A percentile compares a stretch with the other conserved stretches of the same genome.
Conservation (phyloP, 306 rosid genomes). For the Vigna reflexopilosa region DNA sequence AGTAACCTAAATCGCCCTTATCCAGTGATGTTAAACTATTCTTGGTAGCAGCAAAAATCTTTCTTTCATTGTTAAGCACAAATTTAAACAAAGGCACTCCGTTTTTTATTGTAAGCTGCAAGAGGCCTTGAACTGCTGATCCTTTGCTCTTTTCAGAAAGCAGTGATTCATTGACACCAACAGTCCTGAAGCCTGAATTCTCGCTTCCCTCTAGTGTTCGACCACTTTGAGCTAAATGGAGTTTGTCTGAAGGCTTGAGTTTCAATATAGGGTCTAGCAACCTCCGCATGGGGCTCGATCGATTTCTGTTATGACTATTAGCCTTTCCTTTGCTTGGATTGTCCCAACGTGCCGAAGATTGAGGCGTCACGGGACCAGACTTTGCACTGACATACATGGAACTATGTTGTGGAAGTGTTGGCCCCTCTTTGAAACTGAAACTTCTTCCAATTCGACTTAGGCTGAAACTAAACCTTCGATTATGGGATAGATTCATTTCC, state of each 20-base stretch:
- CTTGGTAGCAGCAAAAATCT: slow-evolving; percentile 70
- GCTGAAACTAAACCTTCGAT: slow-evolving; percentile 91
- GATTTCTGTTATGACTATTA: slow-evolving; percentile 59
- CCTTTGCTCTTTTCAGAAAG: slow-evolving; percentile 56
- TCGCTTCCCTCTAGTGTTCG: slow-evolving; percentile 50
- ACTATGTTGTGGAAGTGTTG: slow-evolving; percentile 55
- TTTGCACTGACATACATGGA: slow-evolving; percentile 60
- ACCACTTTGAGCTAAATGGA: slow-evolving; percentile 52
- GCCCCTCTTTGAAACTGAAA: slow-evolving; percentile 88
- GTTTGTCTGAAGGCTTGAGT: slow-evolving; percentile 59
- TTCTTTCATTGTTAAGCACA: slow-evolving; percentile 66
- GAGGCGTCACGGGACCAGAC: slow-evolving; percentile 82
- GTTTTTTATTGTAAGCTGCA: slow-evolving; percentile 75
- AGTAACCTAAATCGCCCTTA: slow-evolving; percentile 63
- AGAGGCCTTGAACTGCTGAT: slow-evolving; percentile 66
- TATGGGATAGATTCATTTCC: slow-evolving; percentile 66
- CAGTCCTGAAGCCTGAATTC: slow-evolving; percentile 53
- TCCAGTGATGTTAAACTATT: slow-evolving; percentile 61
- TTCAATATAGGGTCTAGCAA: slow-evolving; percentile 77
- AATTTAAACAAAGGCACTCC: slow-evolving; percentile 82
- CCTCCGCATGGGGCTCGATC: slow-evolving; percentile 81
- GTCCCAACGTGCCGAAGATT: slow-evolving; percentile 58
- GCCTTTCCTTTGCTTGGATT: slow-evolving; percentile 59
- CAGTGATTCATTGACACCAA: slow-evolving; percentile 44
- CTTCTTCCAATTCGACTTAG: slow-evolving; percentile 84